Evolutionary conservation across 1,284 basidiomycete species (phyloP).

Genomic region (Athelia psychrophila): DNA sequence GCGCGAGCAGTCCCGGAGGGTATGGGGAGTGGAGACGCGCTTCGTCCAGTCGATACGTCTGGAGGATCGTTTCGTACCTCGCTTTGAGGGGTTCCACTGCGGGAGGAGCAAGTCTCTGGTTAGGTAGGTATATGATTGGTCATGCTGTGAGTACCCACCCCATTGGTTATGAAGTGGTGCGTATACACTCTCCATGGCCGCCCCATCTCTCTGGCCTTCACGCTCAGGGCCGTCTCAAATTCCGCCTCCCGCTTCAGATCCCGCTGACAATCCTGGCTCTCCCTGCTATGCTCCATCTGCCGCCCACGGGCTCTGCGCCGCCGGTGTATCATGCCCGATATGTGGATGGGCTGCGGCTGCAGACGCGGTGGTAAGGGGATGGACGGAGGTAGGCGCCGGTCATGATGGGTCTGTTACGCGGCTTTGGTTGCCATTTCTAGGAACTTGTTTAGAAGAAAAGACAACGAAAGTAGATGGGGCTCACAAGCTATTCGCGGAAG

Average conservation of each 20-base stretch:
- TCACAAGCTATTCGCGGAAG: conserved; percentile 48
- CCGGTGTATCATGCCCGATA: conserved; percentile 67
- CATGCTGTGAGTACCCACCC: conserved; percentile 31
- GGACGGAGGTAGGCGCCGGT: conserved; percentile 68
- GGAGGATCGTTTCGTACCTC: conserved; percentile 23
- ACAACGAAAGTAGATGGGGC: conserved; percentile 15
- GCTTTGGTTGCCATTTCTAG: conserved; percentile 46
- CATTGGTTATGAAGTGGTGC: conserved; percentile 27
- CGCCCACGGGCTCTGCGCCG: conserved; percentile 49
- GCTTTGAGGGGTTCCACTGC: conserved; percentile 18
- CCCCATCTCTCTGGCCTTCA: conserved; percentile 14
- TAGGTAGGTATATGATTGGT: neutral
- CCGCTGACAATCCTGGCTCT: conserved; percentile 32
- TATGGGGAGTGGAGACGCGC: conserved; percentile 34
- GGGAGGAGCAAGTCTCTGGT: conserved; percentile 5
- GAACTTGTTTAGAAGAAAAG: neutral
- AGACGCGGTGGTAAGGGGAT: conserved; percentile 57
- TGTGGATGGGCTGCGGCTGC: conserved; percentile 68
- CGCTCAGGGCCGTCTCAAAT: conserved; percentile 45
- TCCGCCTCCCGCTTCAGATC: conserved; percentile 51
- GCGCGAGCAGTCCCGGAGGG: no score
- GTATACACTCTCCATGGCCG: conserved; percentile 17
- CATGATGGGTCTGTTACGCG: no score
- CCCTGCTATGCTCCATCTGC: conserved; percentile 34
- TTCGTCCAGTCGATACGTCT: conserved; percentile 35